Percentiles rank a stretch among this genome's conserved stretches.
These are phyloP conservation scores for Mariannaea elegans DNA, from an alignment of 2,329 filamentous ascomycete genomes.

Conservation along the genomic window DNA sequence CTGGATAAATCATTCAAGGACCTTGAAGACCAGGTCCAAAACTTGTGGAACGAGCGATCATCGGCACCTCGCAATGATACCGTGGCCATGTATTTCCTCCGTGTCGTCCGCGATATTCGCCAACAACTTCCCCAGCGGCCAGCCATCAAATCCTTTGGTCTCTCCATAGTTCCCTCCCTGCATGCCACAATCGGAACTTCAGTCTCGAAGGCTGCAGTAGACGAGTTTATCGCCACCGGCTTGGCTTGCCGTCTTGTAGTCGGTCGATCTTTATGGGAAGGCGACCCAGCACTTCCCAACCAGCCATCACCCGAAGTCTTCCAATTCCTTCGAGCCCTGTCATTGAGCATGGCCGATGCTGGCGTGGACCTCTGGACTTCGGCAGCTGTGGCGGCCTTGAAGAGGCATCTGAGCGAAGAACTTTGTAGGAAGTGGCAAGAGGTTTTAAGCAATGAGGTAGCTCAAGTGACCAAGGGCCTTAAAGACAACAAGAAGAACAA, in stretches of 20 bases:
- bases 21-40: slow-evolving; percentile 64
- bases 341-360: slow-evolving; percentile 71
- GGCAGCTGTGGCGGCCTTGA: slow-evolving; percentile 70
- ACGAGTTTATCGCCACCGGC: slow-evolving; percentile 54
- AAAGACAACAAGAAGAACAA: slow-evolving; percentile 23
- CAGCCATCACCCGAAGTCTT: slow-evolving; percentile 82
- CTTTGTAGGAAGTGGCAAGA: slow-evolving; percentile 60
- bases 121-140: slow-evolving; percentile 67
- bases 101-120: slow-evolving; percentile 78
- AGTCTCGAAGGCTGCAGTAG: slow-evolving; percentile 60
- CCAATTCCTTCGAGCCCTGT: slow-evolving; percentile 72
- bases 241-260: slow-evolving; percentile 60
- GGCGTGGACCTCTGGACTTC: slow-evolving; percentile 87
- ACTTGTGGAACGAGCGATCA: slow-evolving; percentile 58
- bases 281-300: slow-evolving; percentile 75
- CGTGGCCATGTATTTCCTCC: slow-evolving; percentile 73
- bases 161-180: slow-evolving; percentile 68
- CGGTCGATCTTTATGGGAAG: slow-evolving; percentile 81
- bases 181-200: slow-evolving; percentile 68
- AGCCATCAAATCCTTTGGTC: slow-evolving; percentile 63
- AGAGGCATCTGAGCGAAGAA: slow-evolving; percentile 60
- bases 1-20: slow-evolving; percentile 65
- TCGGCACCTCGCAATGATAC: slow-evolving; percentile 58
- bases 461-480: slow-evolving; percentile 23
- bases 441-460: slow-evolving; percentile 45